Conservation (phyloP, 2,329 filamentous ascomycete species). For the Zelopaecilomyces penicillatus region DNA sequence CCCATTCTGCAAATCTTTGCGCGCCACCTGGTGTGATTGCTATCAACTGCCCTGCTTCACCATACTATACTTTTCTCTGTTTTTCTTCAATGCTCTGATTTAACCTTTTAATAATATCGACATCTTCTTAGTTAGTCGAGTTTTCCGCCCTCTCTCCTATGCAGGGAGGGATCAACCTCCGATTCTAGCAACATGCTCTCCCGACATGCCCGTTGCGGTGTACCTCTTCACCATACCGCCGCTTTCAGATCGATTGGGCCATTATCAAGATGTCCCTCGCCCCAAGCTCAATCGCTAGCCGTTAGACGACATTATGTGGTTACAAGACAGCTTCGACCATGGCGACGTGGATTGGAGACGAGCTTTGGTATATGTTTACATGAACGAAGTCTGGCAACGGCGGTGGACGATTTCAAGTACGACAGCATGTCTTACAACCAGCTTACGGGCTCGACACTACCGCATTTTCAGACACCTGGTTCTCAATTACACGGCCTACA, state of each 20-base stretch:
- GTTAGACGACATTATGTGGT: constrained; percentile 18
- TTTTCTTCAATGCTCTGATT: neutral
- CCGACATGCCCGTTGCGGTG: constrained; percentile 23
- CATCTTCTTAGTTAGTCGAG: constrained; percentile 3
- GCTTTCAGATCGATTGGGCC: constrained; percentile 12
- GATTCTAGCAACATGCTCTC: constrained; percentile 24
- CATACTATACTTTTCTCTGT: too few species aligned
- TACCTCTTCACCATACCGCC: constrained; percentile 16
- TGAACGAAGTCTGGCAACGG: constrained; percentile 31
- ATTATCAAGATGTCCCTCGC: constrained; percentile 10
- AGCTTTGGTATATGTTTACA: constrained; percentile 12
- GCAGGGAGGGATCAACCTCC: constrained; percentile 5
- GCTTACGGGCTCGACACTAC: constrained; percentile 16
- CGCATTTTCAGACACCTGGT: constrained; percentile 18
- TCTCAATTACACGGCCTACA: constrained; percentile 29
- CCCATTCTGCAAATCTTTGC: too few species aligned
- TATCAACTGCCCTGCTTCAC: too few species aligned
- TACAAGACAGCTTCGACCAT: constrained; percentile 21
- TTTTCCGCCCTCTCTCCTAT: constrained; percentile 4
- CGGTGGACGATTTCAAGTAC: constrained; percentile 30
- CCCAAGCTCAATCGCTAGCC: constrained; percentile 9
- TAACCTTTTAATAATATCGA: neutral
- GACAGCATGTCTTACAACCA: constrained; percentile 18
- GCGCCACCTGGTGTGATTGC: too few species aligned
- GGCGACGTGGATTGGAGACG: constrained; percentile 19